Evolutionary conservation across 441 rosid genomes (phyloP).

Genomic region (Capsella rubella): DNA sequence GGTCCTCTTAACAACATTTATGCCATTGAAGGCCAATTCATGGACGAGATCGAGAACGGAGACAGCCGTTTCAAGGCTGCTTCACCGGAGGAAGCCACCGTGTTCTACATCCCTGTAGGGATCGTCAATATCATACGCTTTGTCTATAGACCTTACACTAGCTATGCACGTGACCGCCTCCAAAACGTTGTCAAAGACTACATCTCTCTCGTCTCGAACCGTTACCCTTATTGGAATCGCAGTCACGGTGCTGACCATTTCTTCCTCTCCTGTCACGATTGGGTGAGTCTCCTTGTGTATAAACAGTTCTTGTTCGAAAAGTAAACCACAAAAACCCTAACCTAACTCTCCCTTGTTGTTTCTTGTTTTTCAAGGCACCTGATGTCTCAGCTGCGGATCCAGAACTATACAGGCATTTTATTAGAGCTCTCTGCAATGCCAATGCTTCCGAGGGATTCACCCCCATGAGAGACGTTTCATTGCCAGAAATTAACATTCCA

Average conservation of each 20-base stretch:
- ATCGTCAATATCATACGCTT: slow-evolving; percentile 55
- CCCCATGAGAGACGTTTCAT: slow-evolving; percentile 68
- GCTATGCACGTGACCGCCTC: slow-evolving; percentile 58
- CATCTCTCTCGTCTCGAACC: slow-evolving; percentile 50
- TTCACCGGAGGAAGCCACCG: slow-evolving; percentile 65
- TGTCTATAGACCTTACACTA: slow-evolving; percentile 64
- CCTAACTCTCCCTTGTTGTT: neutral
- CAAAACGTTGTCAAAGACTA: slow-evolving; percentile 66
- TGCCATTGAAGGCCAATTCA: slow-evolving; percentile 73
- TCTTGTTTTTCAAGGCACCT: slow-evolving; percentile 55
- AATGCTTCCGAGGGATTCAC: slow-evolving; percentile 78
- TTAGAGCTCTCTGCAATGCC: slow-evolving; percentile 87
- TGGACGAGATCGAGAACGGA: slow-evolving; percentile 65
- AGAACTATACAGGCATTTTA: slow-evolving; percentile 63
- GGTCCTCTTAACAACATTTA: slow-evolving; percentile 77
- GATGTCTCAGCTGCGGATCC: slow-evolving; percentile 64
- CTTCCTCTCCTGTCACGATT: slow-evolving; percentile 84
- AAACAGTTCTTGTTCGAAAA: neutral
- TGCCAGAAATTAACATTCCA: slow-evolving; percentile 68
- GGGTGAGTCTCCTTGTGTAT: slow-evolving; percentile 51
- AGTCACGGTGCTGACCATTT: slow-evolving; percentile 88
- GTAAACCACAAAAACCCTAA: neutral
- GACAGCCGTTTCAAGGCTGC: slow-evolving; percentile 54
- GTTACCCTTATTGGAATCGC: slow-evolving; percentile 76
- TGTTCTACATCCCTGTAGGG: slow-evolving; percentile 61